Base-by-base conservation (phyloP, 2,329 filamentous ascomycete species). In the Trichoderma cornu-damae region DNA sequence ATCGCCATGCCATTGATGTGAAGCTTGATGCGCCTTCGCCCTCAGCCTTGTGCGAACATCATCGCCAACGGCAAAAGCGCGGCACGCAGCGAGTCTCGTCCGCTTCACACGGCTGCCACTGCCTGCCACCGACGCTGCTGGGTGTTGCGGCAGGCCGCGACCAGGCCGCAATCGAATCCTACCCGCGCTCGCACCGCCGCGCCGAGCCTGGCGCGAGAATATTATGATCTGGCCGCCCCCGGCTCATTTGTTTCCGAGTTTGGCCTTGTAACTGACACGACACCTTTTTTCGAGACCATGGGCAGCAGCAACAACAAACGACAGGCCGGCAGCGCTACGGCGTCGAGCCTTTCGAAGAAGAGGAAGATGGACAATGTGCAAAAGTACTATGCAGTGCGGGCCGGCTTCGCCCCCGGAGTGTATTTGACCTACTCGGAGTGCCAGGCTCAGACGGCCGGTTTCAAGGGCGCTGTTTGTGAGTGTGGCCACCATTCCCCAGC, bases 381-480 rank as follows among this genome's bases (percentile, higher is more conserved):
- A 59, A 87, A 86, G 64, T 88, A 76, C 67, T 88, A 88, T 66
- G 85, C 81, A 20, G 85, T 88, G 28, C 76, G 77, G 42, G 75
- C 72, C 37, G 84, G 85, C 14, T 74, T 76, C 60, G 71, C 68
- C 11, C 82, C 83, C 0, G 84, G 85, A 6, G 79, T 88, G n/a
- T 87, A 86, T 67, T 69, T 75, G 57, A 79, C 73, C 2, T 88
- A 83, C 77, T 66, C 75, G n/a, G 80, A 85, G 51, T 87, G 84
- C 64, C 76, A 83, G 68, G 72, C 75, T 58, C 82, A 86, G 67
- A 86, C 79, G 35, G 75, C 77, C 0, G 83, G 84, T 1, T 86
- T 80, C 68, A 77, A 73, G 66, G 86, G 86, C 18, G 87, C 87
- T 58, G 72, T 80, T 34, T 90, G 88, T 90, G 75, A 71, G 86